Evolutionary conservation across 768 basidiomycete species (phyloP).

Genomic region (Daedaleopsis nitida): DNA sequence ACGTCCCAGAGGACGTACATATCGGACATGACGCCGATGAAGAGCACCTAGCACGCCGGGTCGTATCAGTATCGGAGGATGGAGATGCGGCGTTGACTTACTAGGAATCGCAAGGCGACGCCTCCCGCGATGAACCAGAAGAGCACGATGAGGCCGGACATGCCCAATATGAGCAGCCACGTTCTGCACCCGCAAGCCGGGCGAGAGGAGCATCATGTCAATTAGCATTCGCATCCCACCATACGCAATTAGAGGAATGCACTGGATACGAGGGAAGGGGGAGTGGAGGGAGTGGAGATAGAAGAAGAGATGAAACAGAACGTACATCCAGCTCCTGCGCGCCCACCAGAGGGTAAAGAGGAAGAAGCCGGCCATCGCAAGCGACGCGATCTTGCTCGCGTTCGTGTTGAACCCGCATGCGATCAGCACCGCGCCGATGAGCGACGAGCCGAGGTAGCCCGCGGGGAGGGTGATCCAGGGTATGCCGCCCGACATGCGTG

Average conservation of each 20-base stretch:
- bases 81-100: conserved; percentile 34
- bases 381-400: conserved; percentile 81
- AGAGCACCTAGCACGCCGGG: conserved; percentile 58
- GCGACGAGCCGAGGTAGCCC: conserved; percentile 84
- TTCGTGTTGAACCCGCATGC: conserved; percentile 88
- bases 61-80: neutral
- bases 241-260: too few relatives aligned
- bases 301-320: neutral
- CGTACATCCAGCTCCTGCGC: conserved; percentile 70
- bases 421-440: conserved; percentile 87
- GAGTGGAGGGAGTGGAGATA: neutral
- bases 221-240: too few relatives aligned
- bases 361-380: conserved; percentile 85
- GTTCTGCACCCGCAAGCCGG: conserved; percentile 45
- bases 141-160: conserved; percentile 75
- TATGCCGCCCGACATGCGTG: conserved; percentile 85
- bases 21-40: conserved; percentile 87
- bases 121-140: conserved; percentile 85
- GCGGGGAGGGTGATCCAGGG: conserved; percentile 79
- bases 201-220: too few relatives aligned
- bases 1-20: conserved; percentile 90
- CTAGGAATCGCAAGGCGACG: conserved; percentile 75
- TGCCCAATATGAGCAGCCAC: conserved; percentile 76
- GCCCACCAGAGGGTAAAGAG: conserved; percentile 90
- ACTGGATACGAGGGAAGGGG: too few relatives aligned